Base-by-base conservation (phyloP, 345 rosid species). In the Eutrema japonicum region DNA sequence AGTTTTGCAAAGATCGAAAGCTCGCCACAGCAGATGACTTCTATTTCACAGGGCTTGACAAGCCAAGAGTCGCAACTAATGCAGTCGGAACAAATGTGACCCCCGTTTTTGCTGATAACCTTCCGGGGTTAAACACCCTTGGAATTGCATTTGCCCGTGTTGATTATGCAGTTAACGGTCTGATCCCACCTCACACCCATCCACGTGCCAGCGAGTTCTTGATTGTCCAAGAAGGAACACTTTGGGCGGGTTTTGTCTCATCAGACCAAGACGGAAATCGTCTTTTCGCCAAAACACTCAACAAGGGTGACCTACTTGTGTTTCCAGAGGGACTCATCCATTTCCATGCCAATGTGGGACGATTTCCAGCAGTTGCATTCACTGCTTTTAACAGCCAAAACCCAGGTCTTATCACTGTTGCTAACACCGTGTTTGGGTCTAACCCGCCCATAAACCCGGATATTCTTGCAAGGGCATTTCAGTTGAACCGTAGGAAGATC, bases 141-240 rank as follows among this genome's bases (percentile, higher is more conserved):
- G 77, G 71, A 37, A 36, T 73, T 40, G 55, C 71, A 2, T 0
- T 55, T 26, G 77, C 7, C 3, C 77, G 77, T 18, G 12, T 55
- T 0, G 77, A 73, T 22, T 73, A 26, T 4, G 58, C 0, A 14
- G n/a, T 37, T 2, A 4, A 26, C 0, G 76, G 80, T 3, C 27
- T 38, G 5, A 64, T 29, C 63, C 76, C 76, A 0, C 80, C 76
- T 45, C 80, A 76, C 66, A 63, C 33, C 2, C 80, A 76, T 9
- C 80, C 80, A 29, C 80, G 80, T 54, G 80, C 76, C 38, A 30
- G 66, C 1, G 80, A 76, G 68, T 40, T 71, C 30, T 38, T 77
- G 36, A 2, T 9, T 9, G 67, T 77, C 16, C 0, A 2, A 0
- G 1, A 64, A 6, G 80, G 80, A 16, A 70, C 55, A 0, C 52